phyloP scores from a whole-genome alignment of 345 rosid genomes.

The Salix viminalis region DNA sequence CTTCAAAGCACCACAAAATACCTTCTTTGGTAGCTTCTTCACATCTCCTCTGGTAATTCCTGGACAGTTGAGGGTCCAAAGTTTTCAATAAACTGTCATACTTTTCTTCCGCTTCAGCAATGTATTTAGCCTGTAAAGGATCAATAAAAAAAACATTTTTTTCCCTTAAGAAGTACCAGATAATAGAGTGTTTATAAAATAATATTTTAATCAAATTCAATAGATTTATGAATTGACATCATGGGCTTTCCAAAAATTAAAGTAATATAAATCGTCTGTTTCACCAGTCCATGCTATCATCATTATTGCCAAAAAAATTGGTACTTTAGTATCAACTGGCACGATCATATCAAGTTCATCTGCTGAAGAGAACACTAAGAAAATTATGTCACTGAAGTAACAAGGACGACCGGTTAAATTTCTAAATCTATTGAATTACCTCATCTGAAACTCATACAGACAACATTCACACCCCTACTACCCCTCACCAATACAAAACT shows the following conservation, averaged over 20 bases:
- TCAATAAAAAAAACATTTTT: not conserved
- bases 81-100: constrained; percentile 45
- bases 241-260: not conserved
- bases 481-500: not conserved
- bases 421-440: too few relatives aligned
- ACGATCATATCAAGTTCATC: not conserved
- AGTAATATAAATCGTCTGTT: not conserved
- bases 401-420: too few relatives aligned
- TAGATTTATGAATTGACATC: not conserved
- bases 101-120: constrained; percentile 71
- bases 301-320: not conserved
- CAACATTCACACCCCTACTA: not conserved
- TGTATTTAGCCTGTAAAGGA: constrained; percentile 55
- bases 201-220: not conserved
- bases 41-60: constrained; percentile 64
- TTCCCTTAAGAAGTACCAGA: too few relatives aligned
- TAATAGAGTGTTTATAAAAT: not conserved
- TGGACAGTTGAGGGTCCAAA: constrained; percentile 59
- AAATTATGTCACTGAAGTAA: too few relatives aligned
- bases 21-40: constrained; percentile 89
- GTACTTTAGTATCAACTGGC: not conserved
- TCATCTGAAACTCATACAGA: not conserved
- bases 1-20: constrained; percentile 16
- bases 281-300: too few relatives aligned
- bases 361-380: too few relatives aligned